Evolutionary conservation across 208 protist genomes (phyloP).

Genomic region (Borovskyia barvae): DNA sequence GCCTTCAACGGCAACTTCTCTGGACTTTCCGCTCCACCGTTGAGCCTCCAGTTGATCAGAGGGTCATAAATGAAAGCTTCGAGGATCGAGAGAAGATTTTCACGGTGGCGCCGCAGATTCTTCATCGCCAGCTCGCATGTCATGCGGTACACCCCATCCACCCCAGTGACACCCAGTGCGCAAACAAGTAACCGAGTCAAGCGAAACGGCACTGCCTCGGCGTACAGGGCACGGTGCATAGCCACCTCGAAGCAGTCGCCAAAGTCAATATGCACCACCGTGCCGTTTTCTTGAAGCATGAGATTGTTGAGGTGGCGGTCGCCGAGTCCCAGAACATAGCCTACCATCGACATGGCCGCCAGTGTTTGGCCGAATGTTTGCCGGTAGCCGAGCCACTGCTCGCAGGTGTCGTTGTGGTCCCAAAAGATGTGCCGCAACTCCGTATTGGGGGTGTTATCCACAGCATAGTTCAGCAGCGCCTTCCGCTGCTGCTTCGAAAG

Average conservation of each 20-base stretch:
- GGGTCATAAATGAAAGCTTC: slow-evolving; percentile 99
- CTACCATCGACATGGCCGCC: slow-evolving; percentile 99
- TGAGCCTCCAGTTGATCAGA: slow-evolving; percentile 99
- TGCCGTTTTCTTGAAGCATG: slow-evolving; percentile 98
- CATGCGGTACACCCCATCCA: slow-evolving; percentile 98
- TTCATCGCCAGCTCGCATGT: slow-evolving; percentile 98
- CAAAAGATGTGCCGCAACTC: slow-evolving; percentile 97
- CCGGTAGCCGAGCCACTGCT: slow-evolving; percentile 98
- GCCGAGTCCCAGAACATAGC: slow-evolving; percentile 98
- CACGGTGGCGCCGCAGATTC: slow-evolving; percentile 98
- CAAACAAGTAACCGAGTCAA: slow-evolving; percentile 98
- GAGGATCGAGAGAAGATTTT: slow-evolving; percentile 98
- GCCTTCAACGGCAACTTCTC: slow-evolving; percentile 22
- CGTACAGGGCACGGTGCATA: slow-evolving; percentile 98
- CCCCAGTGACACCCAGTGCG: slow-evolving; percentile 98
- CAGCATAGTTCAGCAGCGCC: slow-evolving; percentile 90
- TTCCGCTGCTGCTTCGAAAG: slow-evolving; percentile 76
- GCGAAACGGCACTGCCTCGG: slow-evolving; percentile 99
- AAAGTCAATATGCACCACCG: slow-evolving; percentile 99
- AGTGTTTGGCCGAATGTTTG: slow-evolving; percentile 98
- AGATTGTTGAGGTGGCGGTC: slow-evolving; percentile 99
- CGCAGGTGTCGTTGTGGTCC: slow-evolving; percentile 95
- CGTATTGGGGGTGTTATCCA: slow-evolving; percentile 94
- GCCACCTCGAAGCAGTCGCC: slow-evolving; percentile 99
- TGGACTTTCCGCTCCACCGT: slow-evolving; percentile 23